Conservation (phyloP, 257 asterid species). For the Ligustrum vulgare region DNA sequence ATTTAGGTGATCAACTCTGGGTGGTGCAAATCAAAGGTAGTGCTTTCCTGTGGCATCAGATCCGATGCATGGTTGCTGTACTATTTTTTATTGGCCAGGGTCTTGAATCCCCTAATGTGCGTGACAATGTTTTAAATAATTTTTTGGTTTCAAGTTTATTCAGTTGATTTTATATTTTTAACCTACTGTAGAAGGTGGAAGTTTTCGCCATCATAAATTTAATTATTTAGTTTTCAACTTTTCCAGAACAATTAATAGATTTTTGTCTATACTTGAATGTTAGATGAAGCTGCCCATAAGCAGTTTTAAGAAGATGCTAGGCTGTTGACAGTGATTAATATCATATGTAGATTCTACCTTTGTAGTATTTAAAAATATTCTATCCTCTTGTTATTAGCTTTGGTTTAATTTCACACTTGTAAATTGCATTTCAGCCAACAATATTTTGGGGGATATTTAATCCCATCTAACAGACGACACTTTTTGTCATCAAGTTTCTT, state of each 20-base stretch:
- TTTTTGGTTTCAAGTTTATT: conserved; percentile 22
- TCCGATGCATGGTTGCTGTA: conserved; percentile 94
- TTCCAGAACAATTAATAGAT: conserved; percentile 11
- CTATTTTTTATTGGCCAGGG: conserved; percentile 93
- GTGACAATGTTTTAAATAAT: conserved; percentile 30
- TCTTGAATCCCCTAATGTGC: conserved; percentile 84
- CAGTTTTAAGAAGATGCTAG: conserved; percentile 6
- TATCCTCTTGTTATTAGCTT: not conserved
- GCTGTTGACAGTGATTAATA: conserved; percentile 14
- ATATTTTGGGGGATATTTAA: not conserved
- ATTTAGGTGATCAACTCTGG: conserved; percentile 71
- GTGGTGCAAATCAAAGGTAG: conserved; percentile 78
- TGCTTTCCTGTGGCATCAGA: conserved; percentile 99
- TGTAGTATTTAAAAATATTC: conserved; percentile 1
- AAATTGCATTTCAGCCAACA: not conserved
- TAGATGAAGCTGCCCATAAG: conserved; percentile 1
- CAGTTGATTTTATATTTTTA: conserved; percentile 8
- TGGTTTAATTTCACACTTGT: conserved; percentile 4
- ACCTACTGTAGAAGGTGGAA: not conserved
- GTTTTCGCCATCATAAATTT: conserved; percentile 14
- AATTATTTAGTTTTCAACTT: conserved; percentile 12
- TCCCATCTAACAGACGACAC: not conserved
- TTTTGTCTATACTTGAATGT: conserved; percentile 10
- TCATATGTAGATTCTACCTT: conserved; percentile 11
- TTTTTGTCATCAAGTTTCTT: not conserved